Evolutionary conservation across 495 filamentous ascomycete species (phyloP), one percentile per base, ranked within the genome.

Genomic region (Hyaloscypha finlandica): DNA sequence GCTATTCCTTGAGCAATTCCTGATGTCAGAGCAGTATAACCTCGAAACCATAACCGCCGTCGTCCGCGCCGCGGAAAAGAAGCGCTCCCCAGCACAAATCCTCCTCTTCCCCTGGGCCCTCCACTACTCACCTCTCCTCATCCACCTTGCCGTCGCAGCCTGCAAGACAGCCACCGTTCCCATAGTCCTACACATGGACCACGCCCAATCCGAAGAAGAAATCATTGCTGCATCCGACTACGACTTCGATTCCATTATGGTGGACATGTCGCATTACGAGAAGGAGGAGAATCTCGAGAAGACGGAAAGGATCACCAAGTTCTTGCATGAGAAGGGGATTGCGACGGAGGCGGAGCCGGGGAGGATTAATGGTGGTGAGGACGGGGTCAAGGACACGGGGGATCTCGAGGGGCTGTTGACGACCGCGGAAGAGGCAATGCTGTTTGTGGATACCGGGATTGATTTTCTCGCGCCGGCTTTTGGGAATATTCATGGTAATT

Each of bases 51-150:
- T 94, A 76, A 84, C 93, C 57, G 92, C 90, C 30, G 88, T 88
- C 1, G 88, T 96, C 63, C 86, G 84, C 70, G 92, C 91, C 5
- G 92, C 92, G 63, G 90, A 92, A 78, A 81, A 84, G 33, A 89
- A 91, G 59, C 78, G 80, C 62, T 91, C 90, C 0, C 90, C 92
- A 0, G 87, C 89, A 65, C 92, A 93, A 86, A 86, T 96, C 72
- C 88, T 91, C 37, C 88, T 96, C 76, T 94, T 96, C 80, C 92
- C 92, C 61, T 96, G 92, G 92, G 90, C 92, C 0, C 76, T 91
- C 76, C 77, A 86, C 79, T 79, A 78, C 45, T 76, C 71, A 1
- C 75, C 54, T 71, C 79, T 84, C 72, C 85, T 86, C 61, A 84
- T 90, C 33, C 84, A 88, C 75, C 85, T 86, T 12, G 88, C 86